Evolutionary conservation across 768 basidiomycete genomes (phyloP).

Genomic region (Suillus clintonianus): DNA sequence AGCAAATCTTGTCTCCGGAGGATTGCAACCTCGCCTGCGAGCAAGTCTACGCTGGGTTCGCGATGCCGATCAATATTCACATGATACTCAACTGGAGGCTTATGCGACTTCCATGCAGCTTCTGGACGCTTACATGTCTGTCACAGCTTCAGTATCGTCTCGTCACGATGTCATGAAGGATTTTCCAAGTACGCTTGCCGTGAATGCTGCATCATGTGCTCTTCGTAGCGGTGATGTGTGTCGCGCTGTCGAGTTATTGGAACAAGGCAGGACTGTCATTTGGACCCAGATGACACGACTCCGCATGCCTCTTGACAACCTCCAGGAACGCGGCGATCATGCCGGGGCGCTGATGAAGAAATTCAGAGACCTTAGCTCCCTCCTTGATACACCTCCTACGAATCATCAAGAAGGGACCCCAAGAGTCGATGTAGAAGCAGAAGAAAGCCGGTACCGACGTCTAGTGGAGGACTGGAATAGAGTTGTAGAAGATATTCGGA

Average conservation of each 20-base stretch:
- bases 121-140: too few relatives aligned
- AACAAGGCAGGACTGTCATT: too few relatives aligned
- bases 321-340: constrained; percentile 4
- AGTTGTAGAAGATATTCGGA: too few relatives aligned
- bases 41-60: neutral
- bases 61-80: neutral
- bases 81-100: too few relatives aligned
- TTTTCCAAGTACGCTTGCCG: too few relatives aligned
- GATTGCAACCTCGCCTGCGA: neutral
- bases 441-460: constrained; percentile 8
- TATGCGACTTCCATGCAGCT: too few relatives aligned
- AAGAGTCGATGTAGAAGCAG: neutral
- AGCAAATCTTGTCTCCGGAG: neutral
- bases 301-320: constrained; percentile 24
- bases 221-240: too few relatives aligned
- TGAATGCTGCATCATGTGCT: too few relatives aligned
- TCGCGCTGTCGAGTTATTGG: too few relatives aligned
- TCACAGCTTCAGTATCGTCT: too few relatives aligned
- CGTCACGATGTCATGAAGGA: too few relatives aligned
- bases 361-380: constrained; percentile 10
- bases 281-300: too few relatives aligned
- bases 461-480: constrained; percentile 10
- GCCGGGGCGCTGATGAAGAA: constrained; percentile 2
- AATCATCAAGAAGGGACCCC: neutral
- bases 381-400: constrained; percentile 5